Conservation (phyloP, 208 protist species). For the Wallacemonas sp. region DNA sequence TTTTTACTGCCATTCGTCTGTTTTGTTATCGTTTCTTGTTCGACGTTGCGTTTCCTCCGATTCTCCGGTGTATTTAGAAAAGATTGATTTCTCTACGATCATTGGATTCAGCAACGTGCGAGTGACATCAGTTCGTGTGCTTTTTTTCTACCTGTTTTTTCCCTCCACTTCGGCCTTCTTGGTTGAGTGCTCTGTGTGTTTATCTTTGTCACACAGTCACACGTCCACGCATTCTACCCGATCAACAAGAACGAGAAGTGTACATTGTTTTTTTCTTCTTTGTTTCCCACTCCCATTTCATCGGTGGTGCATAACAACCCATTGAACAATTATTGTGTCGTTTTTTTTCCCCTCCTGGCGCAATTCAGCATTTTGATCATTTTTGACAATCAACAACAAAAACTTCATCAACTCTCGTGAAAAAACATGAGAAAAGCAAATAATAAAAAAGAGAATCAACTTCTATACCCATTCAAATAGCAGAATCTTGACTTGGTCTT, state of each 20-base stretch:
- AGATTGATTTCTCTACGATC: conserved; percentile 15
- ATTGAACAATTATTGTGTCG: no score
- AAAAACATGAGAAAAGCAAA: background rate
- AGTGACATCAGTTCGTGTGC: background rate
- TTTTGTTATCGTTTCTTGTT: conserved; percentile 5
- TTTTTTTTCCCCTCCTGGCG: no score
- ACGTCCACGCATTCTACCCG: no score
- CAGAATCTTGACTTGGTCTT: background rate
- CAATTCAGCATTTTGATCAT: background rate
- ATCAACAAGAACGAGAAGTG: no score
- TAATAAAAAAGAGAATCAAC: background rate
- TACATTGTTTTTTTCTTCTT: conserved; percentile 16
- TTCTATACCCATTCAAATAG: background rate
- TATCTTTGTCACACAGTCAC: conserved; percentile 15
- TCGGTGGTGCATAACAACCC: background rate
- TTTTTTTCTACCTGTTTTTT: background rate
- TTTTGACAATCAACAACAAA: background rate
- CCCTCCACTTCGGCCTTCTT: background rate
- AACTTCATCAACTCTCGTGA: background rate
- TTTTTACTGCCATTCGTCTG: background rate
- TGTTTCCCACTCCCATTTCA: background rate
- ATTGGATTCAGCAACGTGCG: no score
- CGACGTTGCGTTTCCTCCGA: no score
- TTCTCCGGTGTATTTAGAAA: background rate
- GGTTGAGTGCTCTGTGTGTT: background rate